phyloP scores from a whole-genome alignment of 352 stramenopile species.

The Detonula confervacea region DNA sequence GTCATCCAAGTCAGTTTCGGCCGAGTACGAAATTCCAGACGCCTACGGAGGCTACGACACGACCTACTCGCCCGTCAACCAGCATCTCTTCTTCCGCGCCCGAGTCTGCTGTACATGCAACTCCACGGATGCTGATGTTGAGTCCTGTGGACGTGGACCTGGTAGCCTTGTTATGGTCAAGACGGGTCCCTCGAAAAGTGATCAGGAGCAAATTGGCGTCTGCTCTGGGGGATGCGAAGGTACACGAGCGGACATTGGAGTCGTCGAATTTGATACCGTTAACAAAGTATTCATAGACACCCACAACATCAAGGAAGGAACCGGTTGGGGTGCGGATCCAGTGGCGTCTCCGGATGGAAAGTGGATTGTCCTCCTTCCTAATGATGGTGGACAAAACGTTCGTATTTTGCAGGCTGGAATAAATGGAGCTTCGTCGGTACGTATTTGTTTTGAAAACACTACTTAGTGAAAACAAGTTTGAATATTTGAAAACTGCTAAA shows the following conservation, averaged over 20 bases:
- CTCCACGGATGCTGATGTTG: background rate
- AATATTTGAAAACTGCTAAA: no score
- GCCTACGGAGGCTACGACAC: slow-evolving; percentile 17
- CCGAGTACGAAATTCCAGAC: background rate
- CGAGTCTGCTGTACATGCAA: background rate
- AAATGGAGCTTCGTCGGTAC: background rate
- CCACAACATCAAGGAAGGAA: slow-evolving; percentile 16
- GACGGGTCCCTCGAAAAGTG: background rate
- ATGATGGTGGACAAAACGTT: background rate
- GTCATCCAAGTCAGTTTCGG: background rate
- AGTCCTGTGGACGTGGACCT: background rate
- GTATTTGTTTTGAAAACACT: no score
- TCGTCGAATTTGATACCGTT: slow-evolving; percentile 48
- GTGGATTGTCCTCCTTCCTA: background rate
- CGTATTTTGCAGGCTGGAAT: background rate
- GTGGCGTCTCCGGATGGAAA: slow-evolving; percentile 37
- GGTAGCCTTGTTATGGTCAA: no score
- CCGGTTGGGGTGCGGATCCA: slow-evolving; percentile 14
- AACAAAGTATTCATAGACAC: slow-evolving; percentile 31
- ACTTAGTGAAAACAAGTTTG: no score
- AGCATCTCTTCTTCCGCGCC: background rate
- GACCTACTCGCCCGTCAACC: slow-evolving; percentile 30
- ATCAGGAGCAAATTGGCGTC: slow-evolving; percentile 7
- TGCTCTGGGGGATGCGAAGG: slow-evolving; percentile 38
- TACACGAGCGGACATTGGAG: slow-evolving; percentile 23